Evolutionary conservation across 768 basidiomycete species (phyloP).

Genomic region (Pulveroboletus sp.): DNA sequence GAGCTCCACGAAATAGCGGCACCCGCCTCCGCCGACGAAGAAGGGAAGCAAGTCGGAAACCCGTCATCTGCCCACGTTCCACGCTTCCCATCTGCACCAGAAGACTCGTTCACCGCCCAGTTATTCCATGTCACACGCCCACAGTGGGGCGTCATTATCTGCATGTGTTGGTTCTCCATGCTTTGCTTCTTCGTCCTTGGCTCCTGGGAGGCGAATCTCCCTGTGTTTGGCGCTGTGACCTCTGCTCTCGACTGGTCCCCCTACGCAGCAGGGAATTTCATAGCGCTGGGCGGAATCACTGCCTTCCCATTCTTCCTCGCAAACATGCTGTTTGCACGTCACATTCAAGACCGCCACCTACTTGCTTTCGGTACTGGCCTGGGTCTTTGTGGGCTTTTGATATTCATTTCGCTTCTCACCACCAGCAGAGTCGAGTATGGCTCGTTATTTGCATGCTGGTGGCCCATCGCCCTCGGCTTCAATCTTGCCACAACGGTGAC

Average conservation of each 20-base stretch:
- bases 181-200: conserved; percentile 69
- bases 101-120: conserved; percentile 8
- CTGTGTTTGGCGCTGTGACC: conserved; percentile 49
- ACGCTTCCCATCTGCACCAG: background rate
- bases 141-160: conserved; percentile 54
- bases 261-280: conserved; percentile 66
- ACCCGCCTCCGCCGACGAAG: background rate
- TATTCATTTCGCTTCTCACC: conserved; percentile 46
- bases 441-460: conserved; percentile 43
- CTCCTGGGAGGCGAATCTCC: conserved; percentile 68
- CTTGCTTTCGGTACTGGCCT: conserved; percentile 51
- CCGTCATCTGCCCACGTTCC: background rate
- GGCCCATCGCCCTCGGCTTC: conserved; percentile 64
- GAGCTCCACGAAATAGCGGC: conserved; percentile 10
- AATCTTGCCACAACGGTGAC: conserved; percentile 72
- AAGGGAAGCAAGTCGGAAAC: background rate
- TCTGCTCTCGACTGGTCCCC: conserved; percentile 53
- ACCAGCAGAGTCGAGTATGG: conserved; percentile 43
- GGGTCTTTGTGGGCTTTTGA: conserved; percentile 51
- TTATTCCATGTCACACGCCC: conserved; percentile 18
- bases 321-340: conserved; percentile 55
- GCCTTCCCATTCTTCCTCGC: conserved; percentile 65
- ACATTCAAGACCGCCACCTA: conserved; percentile 58
- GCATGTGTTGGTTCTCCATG: conserved; percentile 73
- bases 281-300: conserved; percentile 61